Evolutionary conservation across 805 yeast genomes (phyloP).

Genomic region (Phaffomyces opuntiae): DNA sequence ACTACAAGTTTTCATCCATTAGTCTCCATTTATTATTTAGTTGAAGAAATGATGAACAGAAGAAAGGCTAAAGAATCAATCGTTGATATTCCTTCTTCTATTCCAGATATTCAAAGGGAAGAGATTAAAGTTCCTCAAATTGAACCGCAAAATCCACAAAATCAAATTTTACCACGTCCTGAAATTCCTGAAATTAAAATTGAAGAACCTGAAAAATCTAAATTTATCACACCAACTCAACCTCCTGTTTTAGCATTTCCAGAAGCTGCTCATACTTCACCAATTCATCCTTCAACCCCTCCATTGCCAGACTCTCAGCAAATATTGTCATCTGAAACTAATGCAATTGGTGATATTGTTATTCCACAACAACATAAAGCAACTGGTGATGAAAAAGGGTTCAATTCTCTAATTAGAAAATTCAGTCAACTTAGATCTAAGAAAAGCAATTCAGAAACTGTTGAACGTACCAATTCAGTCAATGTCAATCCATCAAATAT

Average conservation of each 20-base stretch:
- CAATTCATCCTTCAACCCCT: conserved; percentile 39
- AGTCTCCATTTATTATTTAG: conserved; percentile 78
- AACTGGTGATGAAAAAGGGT: conserved; percentile 27
- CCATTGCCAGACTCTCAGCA: conserved; percentile 32
- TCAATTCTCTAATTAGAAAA: conserved; percentile 24
- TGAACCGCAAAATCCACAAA: conserved; percentile 8
- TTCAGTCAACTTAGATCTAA: conserved; percentile 23
- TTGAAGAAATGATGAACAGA: conserved; percentile 74
- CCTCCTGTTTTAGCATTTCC: conserved; percentile 38
- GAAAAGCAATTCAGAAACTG: conserved; percentile 2
- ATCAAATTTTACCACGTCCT: conserved; percentile 2
- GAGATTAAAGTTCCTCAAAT: conserved; percentile 2
- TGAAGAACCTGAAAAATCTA: background rate
- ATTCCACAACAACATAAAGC: conserved; percentile 28
- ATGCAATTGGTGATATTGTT: conserved; percentile 28
- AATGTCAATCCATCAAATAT: background rate
- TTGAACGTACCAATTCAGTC: conserved; percentile 6
- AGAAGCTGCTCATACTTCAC: conserved; percentile 45
- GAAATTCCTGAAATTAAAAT: background rate
- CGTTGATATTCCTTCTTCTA: conserved; percentile 22
- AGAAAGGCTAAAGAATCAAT: conserved; percentile 50
- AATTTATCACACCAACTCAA: conserved; percentile 26
- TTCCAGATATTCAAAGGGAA: conserved; percentile 13
- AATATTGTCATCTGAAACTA: conserved; percentile 35
- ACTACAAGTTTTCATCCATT: conserved; percentile 85